These are phyloP conservation scores for Dothideomycetidae sp. DNA, from an alignment of 2,329 filamentous ascomycete species.

Conservation along the genomic window DNA sequence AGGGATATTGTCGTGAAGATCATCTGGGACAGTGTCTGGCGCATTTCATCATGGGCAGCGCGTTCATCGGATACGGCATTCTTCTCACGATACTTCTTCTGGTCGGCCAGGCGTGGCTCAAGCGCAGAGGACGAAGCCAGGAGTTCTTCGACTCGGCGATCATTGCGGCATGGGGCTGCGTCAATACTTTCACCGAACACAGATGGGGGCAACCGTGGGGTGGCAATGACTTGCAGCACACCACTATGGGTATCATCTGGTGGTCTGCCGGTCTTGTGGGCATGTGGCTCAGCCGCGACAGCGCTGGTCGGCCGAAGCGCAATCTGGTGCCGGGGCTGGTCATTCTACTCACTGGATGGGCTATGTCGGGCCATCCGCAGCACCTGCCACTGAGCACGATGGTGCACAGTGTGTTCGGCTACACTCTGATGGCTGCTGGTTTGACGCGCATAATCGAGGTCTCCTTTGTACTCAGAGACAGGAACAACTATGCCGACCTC, in stretches of 20 bases:
- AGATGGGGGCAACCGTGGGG: conserved; percentile 84
- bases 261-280: conserved; percentile 87
- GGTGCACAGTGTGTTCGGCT: conserved; percentile 82
- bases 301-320: conserved; percentile 71
- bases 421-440: conserved; percentile 85
- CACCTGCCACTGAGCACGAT: conserved; percentile 69
- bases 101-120: conserved; percentile 78
- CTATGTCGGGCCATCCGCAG: conserved; percentile 86
- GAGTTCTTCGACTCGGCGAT: conserved; percentile 92
- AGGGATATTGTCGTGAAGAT: conserved; percentile 86
- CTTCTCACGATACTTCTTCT: conserved; percentile 73
- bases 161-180: conserved; percentile 87
- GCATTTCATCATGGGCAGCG: conserved; percentile 97
- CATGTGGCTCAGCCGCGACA: conserved; percentile 76
- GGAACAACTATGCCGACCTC: conserved; percentile 26
- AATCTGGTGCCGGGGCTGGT: conserved; percentile 90
- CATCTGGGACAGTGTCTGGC: conserved; percentile 85
- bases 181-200: conserved; percentile 98
- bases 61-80: conserved; percentile 89
- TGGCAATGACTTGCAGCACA: conserved; percentile 91
- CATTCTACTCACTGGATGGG: conserved; percentile 84
- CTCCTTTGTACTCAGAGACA: conserved; percentile 69
- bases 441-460: conserved; percentile 79
- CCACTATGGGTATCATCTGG: conserved; percentile 98
- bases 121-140: conserved; percentile 69